Conservation (phyloP, 2,329 filamentous ascomycete species). For the Orbilia ellipsospora region DNA sequence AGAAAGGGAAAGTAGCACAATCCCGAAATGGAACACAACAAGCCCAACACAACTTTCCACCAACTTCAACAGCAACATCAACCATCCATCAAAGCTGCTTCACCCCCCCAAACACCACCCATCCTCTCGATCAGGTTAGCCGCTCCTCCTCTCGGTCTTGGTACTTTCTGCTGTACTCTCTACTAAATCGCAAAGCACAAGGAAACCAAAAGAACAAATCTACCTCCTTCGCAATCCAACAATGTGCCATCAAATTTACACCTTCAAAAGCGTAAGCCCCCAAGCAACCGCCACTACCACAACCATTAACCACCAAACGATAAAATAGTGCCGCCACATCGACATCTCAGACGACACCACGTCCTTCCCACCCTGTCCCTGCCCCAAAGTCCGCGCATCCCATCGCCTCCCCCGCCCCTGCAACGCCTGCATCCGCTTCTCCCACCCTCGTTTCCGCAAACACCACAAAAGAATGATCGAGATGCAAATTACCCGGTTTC, state of each 20-base stretch:
- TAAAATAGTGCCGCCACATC: constrained; percentile 40
- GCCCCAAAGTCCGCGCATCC: constrained; percentile 11
- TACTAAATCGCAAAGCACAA: neutral
- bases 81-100: too few species aligned
- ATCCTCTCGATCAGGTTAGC: too few species aligned
- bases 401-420: constrained; percentile 25
- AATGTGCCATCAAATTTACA: constrained; percentile 14
- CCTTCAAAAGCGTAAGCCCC: constrained; percentile 28
- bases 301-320: neutral
- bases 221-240: too few species aligned
- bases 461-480: constrained; percentile 40
- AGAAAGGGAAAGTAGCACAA: too few species aligned
- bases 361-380: constrained; percentile 44
- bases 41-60: too few species aligned
- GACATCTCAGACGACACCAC: constrained; percentile 43
- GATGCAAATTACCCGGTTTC: constrained; percentile 21
- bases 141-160: too few species aligned
- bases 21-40: too few species aligned
- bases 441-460: neutral
- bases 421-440: constrained; percentile 40
- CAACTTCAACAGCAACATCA: too few species aligned
- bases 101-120: too few species aligned
- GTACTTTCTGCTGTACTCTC: too few species aligned
- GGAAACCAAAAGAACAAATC: too few species aligned
- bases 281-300: neutral